phyloP scores from a whole-genome alignment of 768 basidiomycete genomes.

The Macrolepiota dolichaula region DNA sequence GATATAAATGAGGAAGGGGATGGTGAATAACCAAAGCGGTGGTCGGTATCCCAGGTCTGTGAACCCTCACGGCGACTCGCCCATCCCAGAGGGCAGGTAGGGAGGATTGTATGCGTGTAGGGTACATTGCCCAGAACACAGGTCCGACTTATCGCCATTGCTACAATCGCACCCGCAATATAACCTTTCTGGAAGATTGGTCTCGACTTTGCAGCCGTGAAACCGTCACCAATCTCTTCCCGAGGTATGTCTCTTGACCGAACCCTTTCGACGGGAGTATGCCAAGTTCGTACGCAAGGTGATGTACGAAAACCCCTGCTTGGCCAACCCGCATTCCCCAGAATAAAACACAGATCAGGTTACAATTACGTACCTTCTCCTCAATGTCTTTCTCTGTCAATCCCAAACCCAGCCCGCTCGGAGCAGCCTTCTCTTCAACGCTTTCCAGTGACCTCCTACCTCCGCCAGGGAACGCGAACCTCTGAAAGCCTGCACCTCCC shows the following conservation, averaged over 20 bases:
- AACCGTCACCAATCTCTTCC: not conserved
- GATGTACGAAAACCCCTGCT: not conserved
- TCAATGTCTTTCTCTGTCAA: slow-evolving; percentile 73
- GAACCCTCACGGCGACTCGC: not conserved
- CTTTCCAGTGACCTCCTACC: slow-evolving; percentile 26
- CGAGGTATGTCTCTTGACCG: not conserved
- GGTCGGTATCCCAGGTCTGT: not conserved
- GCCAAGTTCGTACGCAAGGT: not conserved
- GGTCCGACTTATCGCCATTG: not conserved
- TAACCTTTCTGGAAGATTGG: not conserved
- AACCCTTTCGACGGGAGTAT: not conserved
- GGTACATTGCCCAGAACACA: too few species aligned
- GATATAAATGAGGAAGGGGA: not conserved
- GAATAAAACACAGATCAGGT: not conserved
- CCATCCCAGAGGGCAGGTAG: too few species aligned
- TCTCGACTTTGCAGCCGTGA: not conserved
- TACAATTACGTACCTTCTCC: slow-evolving; percentile 48
- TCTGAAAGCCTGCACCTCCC: slow-evolving; percentile 30
- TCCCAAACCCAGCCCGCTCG: slow-evolving; percentile 34
- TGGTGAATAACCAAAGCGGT: not conserved
- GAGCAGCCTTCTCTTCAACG: slow-evolving; percentile 27
- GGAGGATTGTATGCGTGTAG: too few species aligned
- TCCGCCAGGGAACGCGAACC: slow-evolving; percentile 31
- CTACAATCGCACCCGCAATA: not conserved
- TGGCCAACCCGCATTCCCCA: not conserved